Conservation (phyloP, 805 yeast genomes). For the Candida alai region DNA sequence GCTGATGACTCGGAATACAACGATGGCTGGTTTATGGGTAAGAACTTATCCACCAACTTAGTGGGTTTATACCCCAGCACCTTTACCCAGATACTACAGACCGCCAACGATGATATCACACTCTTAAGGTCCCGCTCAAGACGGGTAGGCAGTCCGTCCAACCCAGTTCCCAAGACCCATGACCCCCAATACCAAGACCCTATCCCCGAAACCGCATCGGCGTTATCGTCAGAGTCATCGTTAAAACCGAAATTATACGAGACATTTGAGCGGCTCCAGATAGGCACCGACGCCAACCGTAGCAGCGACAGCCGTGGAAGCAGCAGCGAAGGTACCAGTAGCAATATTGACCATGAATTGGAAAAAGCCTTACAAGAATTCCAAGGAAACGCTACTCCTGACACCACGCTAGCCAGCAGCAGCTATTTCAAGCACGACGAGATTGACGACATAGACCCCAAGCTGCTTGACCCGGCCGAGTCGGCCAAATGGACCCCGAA, state of each 20-base stretch:
- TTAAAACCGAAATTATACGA: too few species aligned
- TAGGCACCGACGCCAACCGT: conserved; percentile 7
- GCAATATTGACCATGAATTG: conserved; percentile 62
- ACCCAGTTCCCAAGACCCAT: too few species aligned
- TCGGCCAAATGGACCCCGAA: conserved; percentile 76
- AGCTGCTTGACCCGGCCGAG: conserved; percentile 32
- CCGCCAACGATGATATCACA: conserved; percentile 13
- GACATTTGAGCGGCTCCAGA: too few species aligned
- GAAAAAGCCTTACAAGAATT: conserved; percentile 70
- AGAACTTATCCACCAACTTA: conserved; percentile 62
- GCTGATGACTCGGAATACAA: conserved; percentile 91
- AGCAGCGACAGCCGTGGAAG: conserved; percentile 4
- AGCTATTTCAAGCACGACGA: too few species aligned
- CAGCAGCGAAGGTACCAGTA: conserved; percentile 2
- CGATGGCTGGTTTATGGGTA: conserved; percentile 97
- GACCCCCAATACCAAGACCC: too few species aligned
- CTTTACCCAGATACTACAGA: conserved; percentile 58
- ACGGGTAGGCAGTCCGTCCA: too few species aligned
- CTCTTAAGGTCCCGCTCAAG: conserved; percentile 52
- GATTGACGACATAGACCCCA: neutral
- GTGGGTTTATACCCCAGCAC: conserved; percentile 91
- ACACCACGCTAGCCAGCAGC: neutral
- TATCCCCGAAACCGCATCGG: too few species aligned
- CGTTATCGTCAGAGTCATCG: too few species aligned
- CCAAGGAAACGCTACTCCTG: conserved; percentile 17